Evolutionary conservation across 495 filamentous ascomycete genomes (phyloP), one percentile per base, ranked within the genome.

Genomic region (Penicillium parvum): DNA sequence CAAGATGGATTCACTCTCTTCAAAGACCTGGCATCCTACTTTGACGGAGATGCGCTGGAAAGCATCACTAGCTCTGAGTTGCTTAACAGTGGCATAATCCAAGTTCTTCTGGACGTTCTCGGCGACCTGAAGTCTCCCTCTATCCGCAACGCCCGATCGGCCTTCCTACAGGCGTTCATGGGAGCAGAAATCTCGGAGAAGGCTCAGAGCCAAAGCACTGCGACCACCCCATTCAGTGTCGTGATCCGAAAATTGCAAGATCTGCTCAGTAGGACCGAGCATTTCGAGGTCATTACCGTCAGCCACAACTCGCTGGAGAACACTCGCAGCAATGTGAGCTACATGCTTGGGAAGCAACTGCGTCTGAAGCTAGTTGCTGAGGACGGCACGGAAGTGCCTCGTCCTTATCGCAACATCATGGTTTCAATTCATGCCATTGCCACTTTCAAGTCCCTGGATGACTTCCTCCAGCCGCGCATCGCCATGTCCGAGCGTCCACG

Each of bases 401-500:
- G 79, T 16, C 69, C 81, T 10, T 97, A 91, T 53, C 80, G 85
- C 22, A 95, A 90, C 46, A 89, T 97, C 48, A 96, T 95, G 84
- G 91, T 99, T 11, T 91, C 89, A 4, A 97, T 99, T 47, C 94
- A 99, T 65, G 94, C 94, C 20, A 97, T 99, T 60, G 91, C 94
- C 7, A 96, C 90, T 0, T 96, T 99, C 66, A 97, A 97, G 59
- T 85, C 92, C 2, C 68, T 99, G 20, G 92, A 97, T 56, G 94
- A 99, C 60, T 99, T 96, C 66, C 72, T 99, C 30, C 82, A 91
- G 38, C 92, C 94, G 2, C 74, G 91, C 40, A 96, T 99, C 40
- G 87, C 73, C 52, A 52, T 95, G 15, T 81, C 86, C 0, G 91
- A 97, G 46, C 81, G 89, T 11, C 86, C 92, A 17, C 77, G 84